Base-by-base conservation (phyloP, 306 rosid genomes). In the Erythrophleum fordii region DNA sequence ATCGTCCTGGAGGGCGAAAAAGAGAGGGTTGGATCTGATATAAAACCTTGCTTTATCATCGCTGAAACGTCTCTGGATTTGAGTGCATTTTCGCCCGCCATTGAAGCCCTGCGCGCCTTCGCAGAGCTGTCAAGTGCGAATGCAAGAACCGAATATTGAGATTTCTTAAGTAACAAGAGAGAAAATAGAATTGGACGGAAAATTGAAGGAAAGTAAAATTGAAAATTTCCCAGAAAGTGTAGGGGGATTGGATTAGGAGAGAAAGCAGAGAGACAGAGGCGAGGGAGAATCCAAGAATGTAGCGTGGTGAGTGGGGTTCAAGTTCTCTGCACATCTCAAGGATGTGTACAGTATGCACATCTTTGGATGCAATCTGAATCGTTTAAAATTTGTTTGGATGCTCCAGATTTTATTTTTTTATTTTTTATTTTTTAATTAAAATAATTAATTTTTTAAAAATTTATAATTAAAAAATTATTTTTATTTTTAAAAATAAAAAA, bases 21-120 rank as follows among this genome's bases (percentile, higher is more conserved):
- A 1, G 76, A 62, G 46, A 89, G 89, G 59, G 92, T 58, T 5
- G 77, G 80, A 74, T 92, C 91, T 1, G 95, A 72, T 6, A 92
- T 89, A 92, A 94, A 94, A 58, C 98, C 97, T 1, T 92, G 98
- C 84, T 80, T 94, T 71, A 92, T 81, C 97, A 94, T 90, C 8
- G 95, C 80, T 0, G 97, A 86, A 11, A 94, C 98, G 55, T 93
- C 88, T 45, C 87, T 87, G 26, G 97, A 91, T 88, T 89, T 93
- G 28, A 89, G 70, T 0, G 87, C 84, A 69, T 79, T 89, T 31
- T 92, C 88, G 49, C 89, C 83, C 51, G 92, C 92, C 94, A 90
- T 87, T 75, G 88, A 74, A 75, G 87, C 85, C 45, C 82, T 75
- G 26, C 42, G 44, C 52, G 22, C 48, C 46, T 28, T 10, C 34